Evolutionary conservation across 2,329 filamentous ascomycete genomes (phyloP).

Genomic region (Pyrenophora seminiperda): DNA sequence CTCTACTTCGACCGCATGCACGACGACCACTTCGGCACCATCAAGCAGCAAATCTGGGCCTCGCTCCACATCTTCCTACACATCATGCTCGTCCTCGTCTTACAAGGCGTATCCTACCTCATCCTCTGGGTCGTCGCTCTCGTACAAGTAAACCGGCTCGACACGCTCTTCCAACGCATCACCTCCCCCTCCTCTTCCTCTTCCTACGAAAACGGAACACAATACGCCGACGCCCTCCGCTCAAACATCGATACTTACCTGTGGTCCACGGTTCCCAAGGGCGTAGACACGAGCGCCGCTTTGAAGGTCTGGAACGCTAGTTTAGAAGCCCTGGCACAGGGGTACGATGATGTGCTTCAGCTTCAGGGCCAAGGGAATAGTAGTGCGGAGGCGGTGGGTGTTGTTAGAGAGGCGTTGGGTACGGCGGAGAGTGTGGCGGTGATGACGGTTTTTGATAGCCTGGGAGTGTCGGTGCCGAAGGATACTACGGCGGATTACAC

Average conservation of each 20-base stretch:
- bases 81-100: constrained; percentile 19
- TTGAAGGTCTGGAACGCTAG: constrained; percentile 12
- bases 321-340: constrained; percentile 1
- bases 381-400: constrained; percentile 9
- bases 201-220: constrained; percentile 7
- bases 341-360: constrained; percentile 15
- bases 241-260: constrained; percentile 15
- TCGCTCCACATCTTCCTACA: constrained; percentile 43
- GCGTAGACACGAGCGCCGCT: constrained; percentile 27
- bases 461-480: constrained; percentile 22
- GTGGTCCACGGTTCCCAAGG: constrained; percentile 32
- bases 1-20: constrained; percentile 43
- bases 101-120: constrained; percentile 42
- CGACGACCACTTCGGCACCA: constrained; percentile 40
- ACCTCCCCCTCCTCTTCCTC: not conserved
- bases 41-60: constrained; percentile 43
- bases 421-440: constrained; percentile 4
- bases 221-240: constrained; percentile 2
- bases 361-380: constrained; percentile 20
- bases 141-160: constrained; percentile 10
- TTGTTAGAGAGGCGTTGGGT: not conserved
- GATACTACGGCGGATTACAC: constrained; percentile 20
- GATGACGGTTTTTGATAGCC: constrained; percentile 33
- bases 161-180: constrained; percentile 20
- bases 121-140: constrained; percentile 39